phyloP scores from a whole-genome alignment of 352 stramenopile genomes.

The Thalassiosira livingstoniorum region DNA sequence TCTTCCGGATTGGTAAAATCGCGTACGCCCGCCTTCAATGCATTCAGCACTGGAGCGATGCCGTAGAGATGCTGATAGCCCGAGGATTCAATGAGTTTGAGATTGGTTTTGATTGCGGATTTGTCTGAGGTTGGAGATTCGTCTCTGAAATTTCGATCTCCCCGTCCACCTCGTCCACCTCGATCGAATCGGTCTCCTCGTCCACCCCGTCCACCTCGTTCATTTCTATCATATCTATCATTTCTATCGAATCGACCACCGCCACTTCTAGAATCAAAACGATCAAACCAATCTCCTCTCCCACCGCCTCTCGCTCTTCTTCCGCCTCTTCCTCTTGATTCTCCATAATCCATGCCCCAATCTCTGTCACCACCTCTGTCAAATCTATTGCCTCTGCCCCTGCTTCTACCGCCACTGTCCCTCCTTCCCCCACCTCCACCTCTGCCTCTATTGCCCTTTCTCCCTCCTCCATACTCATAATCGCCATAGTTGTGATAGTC shows the following conservation, averaged over 20 bases:
- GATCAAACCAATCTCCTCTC: not conserved
- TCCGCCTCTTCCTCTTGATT: not conserved
- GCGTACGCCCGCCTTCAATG: conserved; percentile 66
- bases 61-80: conserved; percentile 84
- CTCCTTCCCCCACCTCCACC: not conserved
- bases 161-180: not conserved
- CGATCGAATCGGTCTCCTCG: not conserved
- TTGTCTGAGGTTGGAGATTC: not conserved
- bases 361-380: not conserved
- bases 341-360: not conserved
- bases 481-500: not conserved
- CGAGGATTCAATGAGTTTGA: conserved; percentile 72
- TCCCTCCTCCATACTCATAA: not conserved
- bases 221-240: too few species aligned
- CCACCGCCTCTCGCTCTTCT: not conserved
- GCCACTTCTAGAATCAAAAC: not conserved
- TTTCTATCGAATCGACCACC: not conserved
- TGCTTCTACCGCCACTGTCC: not conserved
- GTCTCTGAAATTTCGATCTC: not conserved
- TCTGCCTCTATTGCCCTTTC: not conserved
- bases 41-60: conserved; percentile 79
- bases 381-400: not conserved
- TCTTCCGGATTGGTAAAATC: conserved; percentile 59
- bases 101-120: conserved; percentile 65
- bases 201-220: conserved; percentile 7